Conservation (phyloP, 2,329 filamentous ascomycete genomes). For the Aquanectria penicillioides region DNA sequence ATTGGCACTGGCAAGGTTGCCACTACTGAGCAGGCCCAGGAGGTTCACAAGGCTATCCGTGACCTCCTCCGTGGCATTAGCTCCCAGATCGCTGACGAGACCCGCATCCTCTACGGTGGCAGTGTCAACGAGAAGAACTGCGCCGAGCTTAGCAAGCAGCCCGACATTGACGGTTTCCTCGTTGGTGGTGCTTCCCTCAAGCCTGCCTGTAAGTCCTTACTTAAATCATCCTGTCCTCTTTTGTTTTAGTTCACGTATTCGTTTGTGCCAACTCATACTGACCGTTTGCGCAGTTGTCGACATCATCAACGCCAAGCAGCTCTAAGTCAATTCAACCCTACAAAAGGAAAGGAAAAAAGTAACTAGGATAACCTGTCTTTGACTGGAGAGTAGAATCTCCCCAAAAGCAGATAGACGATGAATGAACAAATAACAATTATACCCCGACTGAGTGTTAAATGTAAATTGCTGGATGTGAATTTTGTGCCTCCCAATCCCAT, state of each 20-base stretch:
- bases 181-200: conserved; percentile 97
- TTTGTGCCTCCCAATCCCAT: not conserved
- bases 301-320: conserved; percentile 66
- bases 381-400: not conserved
- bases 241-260: not conserved
- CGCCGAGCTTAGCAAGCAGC: conserved; percentile 88
- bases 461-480: not conserved
- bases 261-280: too few species aligned
- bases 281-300: conserved; percentile 59
- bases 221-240: not conserved
- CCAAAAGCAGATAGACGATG: conserved; percentile 32
- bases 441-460: conserved; percentile 24
- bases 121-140: conserved; percentile 99
- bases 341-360: conserved; percentile 22
- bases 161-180: conserved; percentile 97
- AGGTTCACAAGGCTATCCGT: conserved; percentile 92
- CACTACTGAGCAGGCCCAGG: conserved; percentile 88
- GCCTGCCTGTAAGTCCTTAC: conserved; percentile 79
- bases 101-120: conserved; percentile 95
- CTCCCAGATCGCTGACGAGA: conserved; percentile 81
- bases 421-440: conserved; percentile 38
- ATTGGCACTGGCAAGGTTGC: conserved; percentile 95
- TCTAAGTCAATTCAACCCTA: conserved; percentile 49
- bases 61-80: conserved; percentile 84
- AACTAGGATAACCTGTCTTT: conserved; percentile 22